Conservation (phyloP, 2,329 filamentous ascomycete genomes). For the Acrocalymma vagum region DNA sequence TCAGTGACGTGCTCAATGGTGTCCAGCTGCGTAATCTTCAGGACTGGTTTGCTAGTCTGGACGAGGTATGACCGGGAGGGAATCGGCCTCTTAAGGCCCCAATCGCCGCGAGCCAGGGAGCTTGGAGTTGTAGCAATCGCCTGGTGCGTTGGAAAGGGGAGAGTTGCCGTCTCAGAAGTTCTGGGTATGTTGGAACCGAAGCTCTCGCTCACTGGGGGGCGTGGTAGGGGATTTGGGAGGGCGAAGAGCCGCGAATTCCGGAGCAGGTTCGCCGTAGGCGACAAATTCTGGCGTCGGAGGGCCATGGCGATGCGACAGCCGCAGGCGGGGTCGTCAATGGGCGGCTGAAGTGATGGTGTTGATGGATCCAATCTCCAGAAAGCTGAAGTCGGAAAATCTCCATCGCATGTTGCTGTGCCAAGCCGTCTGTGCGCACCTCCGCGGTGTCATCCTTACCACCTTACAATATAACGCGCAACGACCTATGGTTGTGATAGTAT, state of each 20-base stretch:
- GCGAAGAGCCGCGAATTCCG: conserved; percentile 91
- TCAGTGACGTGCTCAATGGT: conserved; percentile 89
- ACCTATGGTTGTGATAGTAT: too few species aligned
- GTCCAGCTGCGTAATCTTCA: conserved; percentile 82
- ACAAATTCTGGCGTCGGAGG: conserved; percentile 49
- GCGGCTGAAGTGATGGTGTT: conserved; percentile 35
- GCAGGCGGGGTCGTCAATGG: conserved; percentile 39
- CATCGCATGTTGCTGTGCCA: conserved; percentile 16
- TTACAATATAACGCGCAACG: background rate
- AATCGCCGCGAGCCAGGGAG: conserved; percentile 82
- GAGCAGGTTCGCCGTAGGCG: conserved; percentile 74
- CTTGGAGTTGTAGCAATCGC: conserved; percentile 79
- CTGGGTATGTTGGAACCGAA: conserved; percentile 59
- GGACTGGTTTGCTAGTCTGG: conserved; percentile 72
- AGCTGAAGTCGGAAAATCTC: conserved; percentile 20
- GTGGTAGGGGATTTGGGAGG: conserved; percentile 77
- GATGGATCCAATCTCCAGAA: too few species aligned
- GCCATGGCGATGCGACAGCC: conserved; percentile 50
- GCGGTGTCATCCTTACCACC: conserved; percentile 6
- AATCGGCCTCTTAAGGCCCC: conserved; percentile 88
- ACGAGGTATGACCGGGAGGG: conserved; percentile 76
- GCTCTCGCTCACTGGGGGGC: conserved; percentile 57
- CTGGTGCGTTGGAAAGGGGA: conserved; percentile 81
- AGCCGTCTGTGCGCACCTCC: conserved; percentile 20
- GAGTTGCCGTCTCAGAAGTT: conserved; percentile 75